These are phyloP conservation scores for Sphaerostilbella broomeana DNA, from an alignment of 2,329 filamentous ascomycete species.

Conservation along the genomic window DNA sequence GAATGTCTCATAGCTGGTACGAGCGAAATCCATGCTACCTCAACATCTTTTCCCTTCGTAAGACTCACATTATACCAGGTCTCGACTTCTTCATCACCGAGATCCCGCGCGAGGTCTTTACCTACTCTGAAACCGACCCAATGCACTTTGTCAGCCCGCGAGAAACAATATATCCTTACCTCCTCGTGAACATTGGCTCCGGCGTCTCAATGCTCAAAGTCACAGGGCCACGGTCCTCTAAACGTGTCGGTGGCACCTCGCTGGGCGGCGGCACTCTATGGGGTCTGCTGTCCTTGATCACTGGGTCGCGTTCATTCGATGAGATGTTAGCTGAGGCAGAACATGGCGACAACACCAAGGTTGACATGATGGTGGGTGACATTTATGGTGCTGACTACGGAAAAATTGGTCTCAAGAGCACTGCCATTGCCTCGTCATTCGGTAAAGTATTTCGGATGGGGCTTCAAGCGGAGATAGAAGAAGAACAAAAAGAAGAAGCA, in stretches of 20 bases:
- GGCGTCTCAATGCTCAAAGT: slow-evolving; percentile 98
- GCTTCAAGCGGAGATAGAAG: slow-evolving; percentile 69
- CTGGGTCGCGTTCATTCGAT: slow-evolving; percentile 91
- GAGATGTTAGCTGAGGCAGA: slow-evolving; percentile 94
- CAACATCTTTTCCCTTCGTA: not conserved
- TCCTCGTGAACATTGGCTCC: slow-evolving; percentile 96
- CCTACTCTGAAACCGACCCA: slow-evolving; percentile 82
- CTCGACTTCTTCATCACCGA: slow-evolving; percentile 99
- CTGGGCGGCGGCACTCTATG: slow-evolving; percentile 96
- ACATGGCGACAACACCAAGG: slow-evolving; percentile 81
- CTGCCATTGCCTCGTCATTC: slow-evolving; percentile 91
- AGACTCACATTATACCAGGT: too few relatives aligned
- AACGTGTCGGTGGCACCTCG: slow-evolving; percentile 90
- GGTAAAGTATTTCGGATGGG: slow-evolving; percentile 96
- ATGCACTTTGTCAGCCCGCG: slow-evolving; percentile 80
- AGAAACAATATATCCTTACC: slow-evolving; percentile 86
- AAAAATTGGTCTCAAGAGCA: slow-evolving; percentile 94
- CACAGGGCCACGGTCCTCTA: slow-evolving; percentile 75
- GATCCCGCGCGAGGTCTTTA: slow-evolving; percentile 95
- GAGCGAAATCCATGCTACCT: slow-evolving; percentile 14
- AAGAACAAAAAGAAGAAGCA: slow-evolving; percentile 69
- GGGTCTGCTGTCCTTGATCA: slow-evolving; percentile 86
- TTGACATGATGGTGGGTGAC: slow-evolving; percentile 95
- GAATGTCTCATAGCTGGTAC: slow-evolving; percentile 90
- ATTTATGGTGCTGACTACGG: slow-evolving; percentile 95